Evolutionary conservation across 768 basidiomycete species (phyloP), one percentile per base, ranked within the genome.

Genomic region (Gymnopilus junonius): DNA sequence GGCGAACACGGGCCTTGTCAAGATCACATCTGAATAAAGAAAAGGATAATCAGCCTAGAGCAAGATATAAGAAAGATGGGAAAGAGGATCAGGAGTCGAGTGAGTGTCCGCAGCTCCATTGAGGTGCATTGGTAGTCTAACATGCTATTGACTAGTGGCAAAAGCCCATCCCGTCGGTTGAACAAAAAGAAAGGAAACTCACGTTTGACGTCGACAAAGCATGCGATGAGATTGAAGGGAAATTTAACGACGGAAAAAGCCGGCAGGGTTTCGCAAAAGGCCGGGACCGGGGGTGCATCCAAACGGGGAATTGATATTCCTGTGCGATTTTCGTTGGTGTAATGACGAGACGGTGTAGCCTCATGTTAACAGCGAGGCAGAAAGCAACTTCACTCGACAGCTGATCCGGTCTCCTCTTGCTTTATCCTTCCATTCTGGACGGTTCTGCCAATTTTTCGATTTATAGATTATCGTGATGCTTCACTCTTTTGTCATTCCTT

Each of bases 41-140:
- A 42, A 59, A 65, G 42, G 14, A 62, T n/a, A 62, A 59, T 67
- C 59, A 69, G 64, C 42, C 65, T 53, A 56, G 59, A 58, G 57
- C 56, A 57, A 63, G 59, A 12, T 58, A 46, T 48, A 56, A 42
- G 46, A 40, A 56, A 50, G 37, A 46, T 32, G 42, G 53, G 29
- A 21, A 57, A 48, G 56, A 55, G 56, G 62, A 67, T 73, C 68
- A 72, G 71, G 55, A 76, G 76, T 78, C 75, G 73, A 73, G 65
- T 69, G 65, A 63, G 64, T 78, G 61, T 83, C 80, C 79, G 69
- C 81, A 79, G 68, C 73, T 76, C 76, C 74, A 66, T 68, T 61
- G 67, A 65, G 75, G 74, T 70, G 75, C 71, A 72, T 83, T 71
- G 79, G 81, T 76, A 83, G 81, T 82, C 81, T 83, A 83, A 82